These are phyloP conservation scores for Heimioporus sp. DNA, from an alignment of 768 basidiomycete species.

Conservation along the genomic window DNA sequence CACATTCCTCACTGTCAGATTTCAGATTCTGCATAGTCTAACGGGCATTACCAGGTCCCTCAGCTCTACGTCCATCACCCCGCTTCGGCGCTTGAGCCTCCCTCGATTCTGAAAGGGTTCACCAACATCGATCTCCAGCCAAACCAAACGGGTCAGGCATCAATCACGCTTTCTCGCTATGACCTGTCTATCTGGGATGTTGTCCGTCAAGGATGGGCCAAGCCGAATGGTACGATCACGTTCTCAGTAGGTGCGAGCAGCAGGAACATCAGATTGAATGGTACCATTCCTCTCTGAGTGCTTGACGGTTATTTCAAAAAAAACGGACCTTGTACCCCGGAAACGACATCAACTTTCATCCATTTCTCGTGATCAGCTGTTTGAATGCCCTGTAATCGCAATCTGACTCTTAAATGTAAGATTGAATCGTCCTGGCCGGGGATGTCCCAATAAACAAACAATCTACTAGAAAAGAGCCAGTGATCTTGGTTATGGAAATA, in stretches of 20 bases:
- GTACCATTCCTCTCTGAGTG: constrained; percentile 29
- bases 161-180: constrained; percentile 62
- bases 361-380: not conserved
- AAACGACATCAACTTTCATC: not conserved
- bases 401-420: not conserved
- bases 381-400: not conserved
- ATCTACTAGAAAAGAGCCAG: too few relatives aligned
- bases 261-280: constrained; percentile 53
- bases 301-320: too few relatives aligned
- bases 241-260: constrained; percentile 72
- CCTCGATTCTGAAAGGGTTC: constrained; percentile 70
- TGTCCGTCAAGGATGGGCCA: constrained; percentile 69
- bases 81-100: constrained; percentile 61
- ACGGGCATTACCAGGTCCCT: constrained; percentile 45
- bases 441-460: too few relatives aligned
- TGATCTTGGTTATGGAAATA: too few relatives aligned
- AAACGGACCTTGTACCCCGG: not conserved
- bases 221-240: constrained; percentile 59
- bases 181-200: constrained; percentile 79
- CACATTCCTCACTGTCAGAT: not conserved
- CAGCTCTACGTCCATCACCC: constrained; percentile 78
- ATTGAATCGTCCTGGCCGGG: too few relatives aligned
- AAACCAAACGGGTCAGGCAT: constrained; percentile 45
- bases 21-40: not conserved
- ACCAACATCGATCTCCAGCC: constrained; percentile 51